Conservation (phyloP, 768 basidiomycete species). For the Russula virescens region DNA sequence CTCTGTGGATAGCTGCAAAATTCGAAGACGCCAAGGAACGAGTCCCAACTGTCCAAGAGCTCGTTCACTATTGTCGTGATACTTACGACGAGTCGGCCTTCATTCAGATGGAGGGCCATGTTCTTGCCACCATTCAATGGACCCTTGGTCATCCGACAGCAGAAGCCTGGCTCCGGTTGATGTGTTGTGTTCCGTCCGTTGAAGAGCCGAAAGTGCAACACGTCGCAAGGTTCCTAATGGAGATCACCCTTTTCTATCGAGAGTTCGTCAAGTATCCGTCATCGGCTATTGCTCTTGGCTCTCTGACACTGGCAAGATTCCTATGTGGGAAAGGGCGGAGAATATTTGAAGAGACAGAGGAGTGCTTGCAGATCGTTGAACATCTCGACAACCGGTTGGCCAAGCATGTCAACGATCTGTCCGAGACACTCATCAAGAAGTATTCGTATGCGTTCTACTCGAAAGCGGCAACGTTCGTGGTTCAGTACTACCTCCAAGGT, state of each 20-base stretch:
- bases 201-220: slow-evolving; percentile 92
- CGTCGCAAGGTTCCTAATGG: slow-evolving; percentile 97
- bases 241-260: slow-evolving; percentile 95
- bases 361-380: slow-evolving; percentile 78
- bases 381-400: slow-evolving; percentile 81
- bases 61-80: slow-evolving; percentile 91
- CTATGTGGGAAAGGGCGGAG: slow-evolving; percentile 77
- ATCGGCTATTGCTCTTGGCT: slow-evolving; percentile 84
- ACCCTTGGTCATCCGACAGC: slow-evolving; percentile 94
- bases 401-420: slow-evolving; percentile 86
- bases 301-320: slow-evolving; percentile 83
- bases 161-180: slow-evolving; percentile 90
- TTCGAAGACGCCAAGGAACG: slow-evolving; percentile 99
- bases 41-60: slow-evolving; percentile 91
- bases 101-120: slow-evolving; percentile 98
- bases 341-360: slow-evolving; percentile 78
- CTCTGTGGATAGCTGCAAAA: slow-evolving; percentile 98
- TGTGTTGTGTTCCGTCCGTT: slow-evolving; percentile 64
- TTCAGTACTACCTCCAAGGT: slow-evolving; percentile 91
- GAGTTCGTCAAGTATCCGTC: slow-evolving; percentile 87
- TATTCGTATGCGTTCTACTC: slow-evolving; percentile 97
- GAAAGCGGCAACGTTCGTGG: slow-evolving; percentile 88
- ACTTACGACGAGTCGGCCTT: slow-evolving; percentile 97
- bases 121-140: slow-evolving; percentile 95
- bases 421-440: slow-evolving; percentile 95